These are phyloP conservation scores for Pythium insidiosum DNA, from an alignment of 352 stramenopile genomes.

Conservation along the genomic window DNA sequence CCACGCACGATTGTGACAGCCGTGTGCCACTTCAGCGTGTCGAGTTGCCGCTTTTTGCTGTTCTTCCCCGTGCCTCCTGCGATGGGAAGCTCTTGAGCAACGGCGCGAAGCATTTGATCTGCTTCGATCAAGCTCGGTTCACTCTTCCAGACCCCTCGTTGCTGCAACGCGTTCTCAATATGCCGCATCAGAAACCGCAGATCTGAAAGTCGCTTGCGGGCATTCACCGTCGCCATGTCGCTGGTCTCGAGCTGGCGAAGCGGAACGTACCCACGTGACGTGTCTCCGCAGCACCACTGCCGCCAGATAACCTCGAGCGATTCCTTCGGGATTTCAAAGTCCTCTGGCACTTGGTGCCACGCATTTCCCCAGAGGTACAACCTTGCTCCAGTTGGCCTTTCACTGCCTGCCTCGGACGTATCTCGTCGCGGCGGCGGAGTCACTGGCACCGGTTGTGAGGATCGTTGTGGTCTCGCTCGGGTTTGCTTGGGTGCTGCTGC, in stretches of 20 bases:
- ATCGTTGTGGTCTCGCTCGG: too few relatives aligned
- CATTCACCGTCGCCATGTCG: constrained; percentile 10
- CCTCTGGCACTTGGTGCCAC: constrained; percentile 18
- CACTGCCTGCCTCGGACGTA: background rate
- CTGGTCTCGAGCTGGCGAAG: constrained; percentile 9
- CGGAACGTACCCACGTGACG: background rate
- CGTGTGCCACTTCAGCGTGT: constrained; percentile 18
- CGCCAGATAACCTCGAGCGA: constrained; percentile 18
- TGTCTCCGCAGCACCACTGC: constrained; percentile 17
- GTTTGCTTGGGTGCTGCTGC: too few relatives aligned
- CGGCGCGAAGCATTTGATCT: constrained; percentile 17
- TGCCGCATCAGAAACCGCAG: constrained; percentile 20
- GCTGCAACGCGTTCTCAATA: constrained; percentile 10
- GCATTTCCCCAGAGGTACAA: constrained; percentile 20
- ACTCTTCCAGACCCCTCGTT: constrained; percentile 15
- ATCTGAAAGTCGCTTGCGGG: constrained; percentile 19
- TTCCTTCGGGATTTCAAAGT: constrained; percentile 15
- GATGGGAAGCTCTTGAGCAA: constrained; percentile 3
- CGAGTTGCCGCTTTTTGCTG: constrained; percentile 9
- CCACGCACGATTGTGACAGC: constrained; percentile 12
- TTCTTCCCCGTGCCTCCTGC: constrained; percentile 2
- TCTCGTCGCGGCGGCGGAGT: background rate
- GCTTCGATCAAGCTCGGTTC: constrained; percentile 9
- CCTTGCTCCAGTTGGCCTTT: background rate
- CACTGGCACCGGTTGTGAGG: background rate